Conservation (phyloP, 2,329 filamentous ascomycete species). For the Alternaria gansuensis region DNA sequence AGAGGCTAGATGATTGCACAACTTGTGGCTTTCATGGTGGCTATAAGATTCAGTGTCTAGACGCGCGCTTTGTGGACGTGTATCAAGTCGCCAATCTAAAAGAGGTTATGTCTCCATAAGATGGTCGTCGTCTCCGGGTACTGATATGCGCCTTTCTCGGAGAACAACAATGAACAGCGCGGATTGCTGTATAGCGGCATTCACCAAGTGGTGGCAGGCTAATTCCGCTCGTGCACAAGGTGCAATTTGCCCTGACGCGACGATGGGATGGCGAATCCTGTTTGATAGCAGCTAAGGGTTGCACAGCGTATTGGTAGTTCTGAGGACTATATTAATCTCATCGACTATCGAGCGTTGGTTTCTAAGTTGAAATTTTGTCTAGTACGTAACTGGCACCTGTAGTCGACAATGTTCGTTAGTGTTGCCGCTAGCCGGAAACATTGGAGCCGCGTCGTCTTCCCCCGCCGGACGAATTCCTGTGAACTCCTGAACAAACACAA, state of each 20-base stretch:
- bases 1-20: neutral
- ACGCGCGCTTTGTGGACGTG: constrained; percentile 1
- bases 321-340: neutral
- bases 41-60: neutral
- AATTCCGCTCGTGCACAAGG: neutral
- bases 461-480: neutral
- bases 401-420: neutral
- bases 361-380: neutral
- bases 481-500: constrained; percentile 2
- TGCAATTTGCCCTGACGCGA: neutral
- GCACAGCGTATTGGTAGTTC: neutral
- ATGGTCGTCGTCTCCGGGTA: neutral
- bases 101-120: neutral
- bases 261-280: neutral
- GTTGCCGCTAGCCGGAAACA: neutral
- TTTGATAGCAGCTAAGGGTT: neutral
- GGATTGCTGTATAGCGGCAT: neutral
- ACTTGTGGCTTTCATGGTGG: neutral
- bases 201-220: neutral
- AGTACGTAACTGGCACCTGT: neutral
- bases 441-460: neutral
- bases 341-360: neutral
- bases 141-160: neutral
- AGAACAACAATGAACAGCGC: neutral
- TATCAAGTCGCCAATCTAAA: neutral